phyloP scores from a whole-genome alignment of 2,329 filamentous ascomycete species.

The Zymoseptoria passerinii region DNA sequence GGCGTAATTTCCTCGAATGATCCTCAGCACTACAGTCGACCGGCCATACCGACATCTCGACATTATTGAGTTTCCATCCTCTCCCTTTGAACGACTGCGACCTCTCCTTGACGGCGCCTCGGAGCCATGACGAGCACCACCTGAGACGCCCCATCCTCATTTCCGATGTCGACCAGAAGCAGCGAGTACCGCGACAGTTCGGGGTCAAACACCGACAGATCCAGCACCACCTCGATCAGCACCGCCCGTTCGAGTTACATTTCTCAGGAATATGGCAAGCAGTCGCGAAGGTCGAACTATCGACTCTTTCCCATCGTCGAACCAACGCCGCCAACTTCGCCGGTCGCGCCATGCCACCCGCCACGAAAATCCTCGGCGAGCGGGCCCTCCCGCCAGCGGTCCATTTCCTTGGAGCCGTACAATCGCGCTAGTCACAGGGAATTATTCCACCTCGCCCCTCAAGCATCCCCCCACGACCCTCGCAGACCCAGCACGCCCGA shows the following conservation, averaged over 20 bases:
- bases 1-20: too few species aligned
- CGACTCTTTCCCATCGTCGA: constrained; percentile 24
- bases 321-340: constrained; percentile 20
- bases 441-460: neutral
- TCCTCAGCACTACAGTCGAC: too few species aligned
- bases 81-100: neutral
- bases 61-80: neutral
- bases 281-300: constrained; percentile 15
- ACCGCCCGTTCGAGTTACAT: neutral
- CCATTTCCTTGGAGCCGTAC: constrained; percentile 17
- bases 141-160: neutral
- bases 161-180: neutral
- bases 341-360: constrained; percentile 11
- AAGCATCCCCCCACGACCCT: neutral
- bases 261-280: constrained; percentile 7
- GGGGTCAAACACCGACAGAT: constrained; percentile 2
- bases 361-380: constrained; percentile 8
- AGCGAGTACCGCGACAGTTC: neutral
- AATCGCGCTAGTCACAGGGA: neutral
- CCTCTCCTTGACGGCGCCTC: too few species aligned
- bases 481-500: constrained; percentile 14
- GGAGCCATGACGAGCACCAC: neutral
- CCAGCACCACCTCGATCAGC: constrained; percentile 8
- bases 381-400: constrained; percentile 15
- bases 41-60: neutral